Evolutionary conservation across 768 basidiomycete species (phyloP).

Genomic region (Suillus subluteus): DNA sequence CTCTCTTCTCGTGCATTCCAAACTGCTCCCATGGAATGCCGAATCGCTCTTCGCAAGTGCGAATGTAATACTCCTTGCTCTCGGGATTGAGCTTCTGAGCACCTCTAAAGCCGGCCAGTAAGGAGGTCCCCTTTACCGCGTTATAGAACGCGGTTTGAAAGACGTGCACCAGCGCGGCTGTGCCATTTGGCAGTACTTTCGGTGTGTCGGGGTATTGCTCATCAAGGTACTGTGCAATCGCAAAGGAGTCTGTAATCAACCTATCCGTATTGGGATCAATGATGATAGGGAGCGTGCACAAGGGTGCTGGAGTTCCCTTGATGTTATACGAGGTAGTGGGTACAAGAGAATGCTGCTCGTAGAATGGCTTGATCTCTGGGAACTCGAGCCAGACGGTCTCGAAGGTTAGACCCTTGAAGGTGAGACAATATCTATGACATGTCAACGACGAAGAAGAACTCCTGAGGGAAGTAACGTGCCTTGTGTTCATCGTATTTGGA

Average conservation of each 20-base stretch:
- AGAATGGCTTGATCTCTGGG: constrained; percentile 46
- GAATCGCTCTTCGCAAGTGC: constrained; percentile 36
- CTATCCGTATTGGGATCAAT: constrained; percentile 46
- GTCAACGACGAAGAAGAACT: background rate
- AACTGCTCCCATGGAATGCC: constrained; percentile 44
- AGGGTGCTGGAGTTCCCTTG: constrained; percentile 31
- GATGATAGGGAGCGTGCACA: constrained; percentile 53
- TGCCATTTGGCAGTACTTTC: constrained; percentile 39
- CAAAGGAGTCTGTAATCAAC: constrained; percentile 44
- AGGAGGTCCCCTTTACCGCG: constrained; percentile 11
- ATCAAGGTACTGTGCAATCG: constrained; percentile 56
- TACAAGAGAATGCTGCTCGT: constrained; percentile 32
- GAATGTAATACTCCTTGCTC: constrained; percentile 44
- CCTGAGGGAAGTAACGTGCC: constrained; percentile 22
- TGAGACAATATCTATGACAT: constrained; percentile 9
- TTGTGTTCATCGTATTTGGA: constrained; percentile 41
- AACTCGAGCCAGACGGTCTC: constrained; percentile 56
- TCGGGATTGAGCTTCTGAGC: constrained; percentile 32
- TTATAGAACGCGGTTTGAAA: constrained; percentile 26
- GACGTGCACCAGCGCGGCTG: constrained; percentile 36
- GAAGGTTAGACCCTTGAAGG: constrained; percentile 42
- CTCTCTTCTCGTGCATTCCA: constrained; percentile 28
- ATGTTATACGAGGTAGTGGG: constrained; percentile 4
- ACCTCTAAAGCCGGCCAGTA: constrained; percentile 28
- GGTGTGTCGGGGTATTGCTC: constrained; percentile 48